Percentiles rank a stretch among this genome's conserved stretches.
These are phyloP conservation scores for Thraustochytrium sp. DNA, from an alignment of 352 stramenopile genomes.

Conservation along the genomic window DNA sequence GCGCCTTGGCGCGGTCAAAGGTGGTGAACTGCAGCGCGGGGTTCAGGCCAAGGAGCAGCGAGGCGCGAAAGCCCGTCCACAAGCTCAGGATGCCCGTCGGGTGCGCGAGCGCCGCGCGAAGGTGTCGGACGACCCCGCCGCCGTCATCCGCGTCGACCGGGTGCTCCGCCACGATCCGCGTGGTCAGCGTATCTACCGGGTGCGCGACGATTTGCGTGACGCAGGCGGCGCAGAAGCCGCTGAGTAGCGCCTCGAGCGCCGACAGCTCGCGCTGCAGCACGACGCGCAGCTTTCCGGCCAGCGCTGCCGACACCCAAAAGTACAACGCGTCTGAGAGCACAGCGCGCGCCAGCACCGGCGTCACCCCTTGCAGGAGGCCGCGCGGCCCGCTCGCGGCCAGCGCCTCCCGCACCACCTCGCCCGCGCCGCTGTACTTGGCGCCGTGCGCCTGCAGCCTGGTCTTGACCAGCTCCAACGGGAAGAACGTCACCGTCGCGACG, in stretches of 20 bases:
- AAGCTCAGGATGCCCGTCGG: not conserved
- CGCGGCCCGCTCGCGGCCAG: not conserved
- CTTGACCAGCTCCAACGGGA: slow-evolving; percentile 13
- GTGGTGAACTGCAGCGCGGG: slow-evolving; percentile 11
- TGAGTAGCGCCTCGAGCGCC: not conserved
- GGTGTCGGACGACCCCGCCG: not conserved
- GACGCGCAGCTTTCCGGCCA: not conserved
- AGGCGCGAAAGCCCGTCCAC: slow-evolving; percentile 3
- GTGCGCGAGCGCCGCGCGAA: not conserved
- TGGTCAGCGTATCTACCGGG: slow-evolving; percentile 8
- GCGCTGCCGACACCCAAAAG: not conserved
- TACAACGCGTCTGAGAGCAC: slow-evolving; percentile 4
- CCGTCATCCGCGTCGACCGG: too few species aligned
- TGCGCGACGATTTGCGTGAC: slow-evolving; percentile 24
- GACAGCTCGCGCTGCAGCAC: not conserved
- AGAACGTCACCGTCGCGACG: slow-evolving; percentile 20
- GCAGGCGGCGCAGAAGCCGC: slow-evolving; percentile 6
- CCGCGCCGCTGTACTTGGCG: not conserved
- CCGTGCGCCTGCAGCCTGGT: not conserved
- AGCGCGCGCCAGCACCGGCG: not conserved
- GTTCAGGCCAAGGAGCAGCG: slow-evolving; percentile 11
- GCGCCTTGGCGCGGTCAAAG: slow-evolving; percentile 25
- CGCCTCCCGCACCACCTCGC: not conserved
- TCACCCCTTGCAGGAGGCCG: slow-evolving; percentile 4
- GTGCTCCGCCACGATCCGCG: slow-evolving; percentile 8